Conservation (phyloP, 345 rosid species). For the Arabidopsis thaliana region TAIR10.1 NC_003074.8:5217501-5218000, state of each 20-base stretch:
- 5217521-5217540: slow-evolving; percentile 98
- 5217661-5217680: slow-evolving; percentile 6
- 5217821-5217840: background rate
- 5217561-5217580: slow-evolving; percentile 81
- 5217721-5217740: slow-evolving; percentile 93
- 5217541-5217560: slow-evolving; percentile 89
- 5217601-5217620: slow-evolving; percentile 49
- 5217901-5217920: slow-evolving; percentile 97
- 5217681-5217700: slow-evolving; percentile 61
- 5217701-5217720: slow-evolving; percentile 84
- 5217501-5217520: slow-evolving; percentile 51
- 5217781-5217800: background rate
- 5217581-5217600: slow-evolving; percentile 79
- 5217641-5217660: background rate
- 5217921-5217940: slow-evolving; percentile 95
- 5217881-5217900: slow-evolving; percentile 98
- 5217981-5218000: slow-evolving; percentile 97
- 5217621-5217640: background rate
- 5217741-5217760: slow-evolving; percentile 61
- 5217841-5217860: slow-evolving; percentile 73
- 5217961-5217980: slow-evolving; percentile 97
- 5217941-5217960: slow-evolving; percentile 92
- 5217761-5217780: slow-evolving; percentile 35
- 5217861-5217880: slow-evolving; percentile 96
- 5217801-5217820: background rate